Conservation (phyloP, 345 rosid species). For the Dipteronia sinensis region DNA sequence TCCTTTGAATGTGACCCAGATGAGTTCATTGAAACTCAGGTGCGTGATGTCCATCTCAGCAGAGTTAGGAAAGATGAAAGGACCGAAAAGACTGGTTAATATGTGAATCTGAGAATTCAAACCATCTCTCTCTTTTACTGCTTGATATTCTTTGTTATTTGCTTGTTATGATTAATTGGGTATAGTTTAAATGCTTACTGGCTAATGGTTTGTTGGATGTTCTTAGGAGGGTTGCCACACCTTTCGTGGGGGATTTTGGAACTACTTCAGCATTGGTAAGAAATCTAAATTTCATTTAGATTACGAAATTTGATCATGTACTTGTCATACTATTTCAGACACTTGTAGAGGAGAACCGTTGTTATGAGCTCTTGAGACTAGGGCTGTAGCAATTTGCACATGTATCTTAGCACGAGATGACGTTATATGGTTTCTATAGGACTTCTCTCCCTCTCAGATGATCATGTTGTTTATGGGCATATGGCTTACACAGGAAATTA, state of each 20-base stretch:
- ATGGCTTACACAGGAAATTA: neutral
- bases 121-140: conserved; percentile 2
- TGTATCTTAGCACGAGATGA: neutral
- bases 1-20: neutral
- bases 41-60: neutral
- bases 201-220: conserved; percentile 12
- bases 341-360: neutral
- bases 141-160: conserved; percentile 6
- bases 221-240: conserved; percentile 66
- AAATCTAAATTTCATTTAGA: conserved; percentile 2
- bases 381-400: neutral
- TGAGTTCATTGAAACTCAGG: neutral
- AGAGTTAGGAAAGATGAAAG: neutral
- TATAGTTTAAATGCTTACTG: conserved; percentile 11
- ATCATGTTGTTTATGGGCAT: no score
- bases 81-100: neutral
- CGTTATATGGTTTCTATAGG: neutral
- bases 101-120: neutral
- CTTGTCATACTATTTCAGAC: neutral
- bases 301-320: neutral
- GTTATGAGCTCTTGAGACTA: no score
- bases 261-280: conserved; percentile 84
- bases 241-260: conserved; percentile 86
- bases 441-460: neutral
- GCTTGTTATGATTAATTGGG: neutral